Evolutionary conservation across 495 filamentous ascomycete species (phyloP).

Genomic region (Hypomontagnella submonticulosa): DNA sequence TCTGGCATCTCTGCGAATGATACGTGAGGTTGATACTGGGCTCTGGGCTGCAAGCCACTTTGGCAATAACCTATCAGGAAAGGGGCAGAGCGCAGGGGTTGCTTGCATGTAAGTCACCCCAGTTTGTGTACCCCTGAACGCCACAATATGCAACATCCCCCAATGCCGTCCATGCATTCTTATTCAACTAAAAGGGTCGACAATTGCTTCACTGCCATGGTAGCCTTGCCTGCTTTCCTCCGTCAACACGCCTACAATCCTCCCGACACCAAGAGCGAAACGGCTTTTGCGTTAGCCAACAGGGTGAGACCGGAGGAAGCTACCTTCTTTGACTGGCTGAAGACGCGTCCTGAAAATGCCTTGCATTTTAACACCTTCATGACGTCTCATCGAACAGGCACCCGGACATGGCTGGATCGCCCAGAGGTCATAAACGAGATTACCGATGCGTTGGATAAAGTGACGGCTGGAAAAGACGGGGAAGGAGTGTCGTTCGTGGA

Average conservation of each 20-base stretch:
- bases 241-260: slow-evolving; percentile 25
- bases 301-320: slow-evolving; percentile 21
- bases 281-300: slow-evolving; percentile 33
- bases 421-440: slow-evolving; percentile 29
- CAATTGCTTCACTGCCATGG: slow-evolving; percentile 20
- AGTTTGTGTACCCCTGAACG: neutral
- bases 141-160: neutral
- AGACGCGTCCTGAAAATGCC: slow-evolving; percentile 33
- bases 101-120: slow-evolving; percentile 24
- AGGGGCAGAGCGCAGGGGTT: slow-evolving; percentile 30
- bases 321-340: slow-evolving; percentile 38
- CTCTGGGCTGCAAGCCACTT: slow-evolving; percentile 37
- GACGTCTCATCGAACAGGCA: slow-evolving; percentile 31
- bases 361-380: slow-evolving; percentile 34
- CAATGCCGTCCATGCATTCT: neutral
- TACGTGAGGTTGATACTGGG: slow-evolving; percentile 26
- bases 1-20: slow-evolving; percentile 27
- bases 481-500: slow-evolving; percentile 59
- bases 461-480: slow-evolving; percentile 13
- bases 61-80: slow-evolving; percentile 38
- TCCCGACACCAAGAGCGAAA: slow-evolving; percentile 18
- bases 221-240: slow-evolving; percentile 30
- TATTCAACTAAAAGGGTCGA: slow-evolving; percentile 21
- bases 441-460: slow-evolving; percentile 24
- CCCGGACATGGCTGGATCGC: slow-evolving; percentile 31